Evolutionary conservation across 1,284 basidiomycete genomes (phyloP).

Genomic region (Nidula niveotomentosa): DNA sequence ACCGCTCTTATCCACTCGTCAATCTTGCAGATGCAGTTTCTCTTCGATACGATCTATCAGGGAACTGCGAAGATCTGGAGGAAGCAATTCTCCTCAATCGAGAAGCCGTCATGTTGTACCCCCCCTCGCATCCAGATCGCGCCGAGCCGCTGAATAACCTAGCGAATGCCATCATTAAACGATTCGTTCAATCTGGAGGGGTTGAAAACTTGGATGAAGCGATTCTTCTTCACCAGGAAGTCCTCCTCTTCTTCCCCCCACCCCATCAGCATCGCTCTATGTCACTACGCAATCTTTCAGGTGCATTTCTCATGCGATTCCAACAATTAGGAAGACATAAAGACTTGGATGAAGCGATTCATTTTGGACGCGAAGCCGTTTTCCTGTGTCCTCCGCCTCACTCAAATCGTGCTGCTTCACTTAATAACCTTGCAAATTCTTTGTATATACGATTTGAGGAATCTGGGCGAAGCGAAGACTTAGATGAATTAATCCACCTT

Average conservation of each 20-base stretch:
- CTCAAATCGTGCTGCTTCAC: neutral
- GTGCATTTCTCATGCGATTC: constrained; percentile 7
- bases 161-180: neutral
- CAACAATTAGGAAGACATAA: neutral
- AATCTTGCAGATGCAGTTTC: too few species aligned
- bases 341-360: constrained; percentile 12
- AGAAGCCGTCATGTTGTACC: neutral
- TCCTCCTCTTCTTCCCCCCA: constrained; percentile 6
- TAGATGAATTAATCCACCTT: neutral
- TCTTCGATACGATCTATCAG: neutral
- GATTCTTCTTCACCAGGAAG: constrained; percentile 4
- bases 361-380: constrained; percentile 3
- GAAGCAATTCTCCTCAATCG: neutral
- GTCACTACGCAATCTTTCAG: constrained; percentile 10
- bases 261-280: constrained; percentile 6
- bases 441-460: neutral
- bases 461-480: neutral
- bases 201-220: constrained; percentile 9
- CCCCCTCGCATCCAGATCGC: neutral
- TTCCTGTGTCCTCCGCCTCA: neutral
- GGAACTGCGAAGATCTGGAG: neutral
- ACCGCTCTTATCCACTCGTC: too few species aligned
- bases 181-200: constrained; percentile 5
- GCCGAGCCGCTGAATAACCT: neutral
- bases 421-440: neutral